Base-by-base conservation (phyloP, 495 filamentous ascomycete species). In the Podospora fimiseda region DNA sequence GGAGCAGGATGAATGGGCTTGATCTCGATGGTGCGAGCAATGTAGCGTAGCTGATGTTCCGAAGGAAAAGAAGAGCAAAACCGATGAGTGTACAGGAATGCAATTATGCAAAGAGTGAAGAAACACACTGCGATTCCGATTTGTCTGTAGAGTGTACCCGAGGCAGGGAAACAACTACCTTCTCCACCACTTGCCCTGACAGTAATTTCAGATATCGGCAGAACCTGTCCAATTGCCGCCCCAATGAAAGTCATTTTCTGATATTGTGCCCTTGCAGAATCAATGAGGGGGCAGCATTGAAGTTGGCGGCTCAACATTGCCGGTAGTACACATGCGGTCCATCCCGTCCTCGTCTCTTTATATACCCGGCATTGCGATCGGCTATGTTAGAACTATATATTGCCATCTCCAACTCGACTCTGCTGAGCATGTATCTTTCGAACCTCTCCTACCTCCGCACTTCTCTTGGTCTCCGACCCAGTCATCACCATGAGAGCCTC, bases 151-250 rank as follows among this genome's bases (percentile, higher is more conserved):
- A n/a, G n/a, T n/a, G n/a, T n/a, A n/a, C n/a, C n/a, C n/a, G n/a
- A n/a, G n/a, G n/a, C n/a, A n/a, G n/a, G n/a, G n/a, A n/a, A n/a
- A n/a, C n/a, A n/a, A n/a, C n/a, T n/a, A n/a, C n/a, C n/a, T n/a
- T n/a, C n/a, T n/a, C n/a, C n/a, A n/a, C n/a, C n/a, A n/a, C n/a
- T n/a, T n/a, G n/a, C n/a, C n/a, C n/a, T n/a, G n/a, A n/a, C n/a
- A n/a, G n/a, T n/a, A n/a, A n/a, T n/a, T n/a, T n/a, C n/a, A n/a
- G n/a, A n/a, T n/a, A n/a, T n/a, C n/a, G n/a, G n/a, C n/a, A n/a
- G n/a, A n/a, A n/a, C n/a, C n/a, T n/a, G n/a, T n/a, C n/a, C n/a
- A 8, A 4, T 40, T 43, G 39, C 49, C 49, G 49, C 49, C 49
- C 49, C 49, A 51, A 51, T 51, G 15, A 16, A 23, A 21, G 19